Evolutionary conservation across 306 rosid genomes (phyloP), one percentile per base, ranked within the genome.

Genomic region (Acacia melanoxylon): DNA sequence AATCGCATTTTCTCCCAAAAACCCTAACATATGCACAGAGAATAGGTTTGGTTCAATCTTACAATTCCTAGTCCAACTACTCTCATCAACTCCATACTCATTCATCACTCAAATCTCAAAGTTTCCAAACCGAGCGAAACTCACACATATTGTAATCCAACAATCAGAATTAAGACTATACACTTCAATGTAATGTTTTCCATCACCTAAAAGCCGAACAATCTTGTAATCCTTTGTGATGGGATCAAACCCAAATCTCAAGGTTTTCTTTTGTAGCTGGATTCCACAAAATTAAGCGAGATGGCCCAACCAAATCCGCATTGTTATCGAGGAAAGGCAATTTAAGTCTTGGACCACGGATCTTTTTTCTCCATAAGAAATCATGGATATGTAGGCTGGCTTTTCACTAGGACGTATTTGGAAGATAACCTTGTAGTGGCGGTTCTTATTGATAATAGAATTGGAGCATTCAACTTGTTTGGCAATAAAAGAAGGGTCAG

Each of bases 51-150:
- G 0, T 51, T 2, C 9, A 0, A 51, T 51, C 58, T 51, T 7
- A 51, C 17, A 51, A 8, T 1, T 51, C 4, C 5, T 51, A 51
- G 58, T 51, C 58, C 22, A 51, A 17, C 22, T 51, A 51, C 58
- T 51, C 9, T 51, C 58, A 5, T 51, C 58, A 5, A 51, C 58
- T 0, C 22, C 58, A 51, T 51, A 51, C 2, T 51, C n/a, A 17
- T 51, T 16, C 58, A 51, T 51, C 0, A 51, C 9, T 22, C n/a
- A 51, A 17, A 51, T 5, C n/a, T 49, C 56, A 49, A 15, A 16
- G 14, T 49, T 5, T 49, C 2, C 0, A 16, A 1, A 0, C 1
- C 2, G 0, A 49, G 4, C 0, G 9, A 3, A 0, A 17, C 1
- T 2, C n/a, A 17, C 9, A 49, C 20, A 29, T 29, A 29, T 1